phyloP scores from a whole-genome alignment of 192 early-diverging fungal genomes.

The Glomus cerebriforme region DNA sequence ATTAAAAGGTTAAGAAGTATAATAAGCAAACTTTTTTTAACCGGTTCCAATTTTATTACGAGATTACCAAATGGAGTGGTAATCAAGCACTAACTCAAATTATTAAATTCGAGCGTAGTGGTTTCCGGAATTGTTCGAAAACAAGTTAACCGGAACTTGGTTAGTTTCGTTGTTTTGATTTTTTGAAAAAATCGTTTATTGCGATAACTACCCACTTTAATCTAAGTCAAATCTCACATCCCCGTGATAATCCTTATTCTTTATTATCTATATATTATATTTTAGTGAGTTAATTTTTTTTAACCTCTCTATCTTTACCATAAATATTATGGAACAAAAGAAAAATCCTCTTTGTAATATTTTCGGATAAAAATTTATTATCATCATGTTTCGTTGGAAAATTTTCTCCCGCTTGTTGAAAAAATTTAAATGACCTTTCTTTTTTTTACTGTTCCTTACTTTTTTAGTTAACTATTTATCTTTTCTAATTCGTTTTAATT shows the following conservation, averaged over 20 bases:
- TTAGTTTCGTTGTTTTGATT: conserved; percentile 3
- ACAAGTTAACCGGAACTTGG: neutral
- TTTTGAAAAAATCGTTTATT: conserved; percentile 8
- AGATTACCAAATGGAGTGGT: neutral
- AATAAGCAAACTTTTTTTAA: conserved; percentile 23
- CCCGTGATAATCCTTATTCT: neutral
- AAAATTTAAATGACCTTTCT: conserved; percentile 19
- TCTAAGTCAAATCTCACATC: conserved; percentile 21
- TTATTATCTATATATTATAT: conserved; percentile 18
- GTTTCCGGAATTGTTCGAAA: neutral
- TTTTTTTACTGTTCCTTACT: neutral
- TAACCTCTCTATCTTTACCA: too few relatives aligned
- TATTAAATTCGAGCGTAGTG: conserved; percentile 22
- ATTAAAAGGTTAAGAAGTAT: conserved; percentile 12
- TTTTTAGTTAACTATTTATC: conserved; percentile 12
- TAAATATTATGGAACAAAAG: too few relatives aligned
- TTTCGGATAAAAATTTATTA: too few relatives aligned
- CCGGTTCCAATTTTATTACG: conserved; percentile 14
- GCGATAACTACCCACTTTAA: conserved; percentile 6
- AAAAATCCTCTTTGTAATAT: too few relatives aligned
- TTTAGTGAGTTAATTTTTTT: conserved; percentile 8
- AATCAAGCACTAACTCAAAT: conserved; percentile 18
- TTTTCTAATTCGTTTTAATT: conserved; percentile 24
- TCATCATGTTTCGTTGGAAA: too few relatives aligned
- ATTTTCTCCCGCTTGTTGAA: too few relatives aligned